phyloP scores from a whole-genome alignment of 306 rosid species.

The Clitoria ternatea region DNA sequence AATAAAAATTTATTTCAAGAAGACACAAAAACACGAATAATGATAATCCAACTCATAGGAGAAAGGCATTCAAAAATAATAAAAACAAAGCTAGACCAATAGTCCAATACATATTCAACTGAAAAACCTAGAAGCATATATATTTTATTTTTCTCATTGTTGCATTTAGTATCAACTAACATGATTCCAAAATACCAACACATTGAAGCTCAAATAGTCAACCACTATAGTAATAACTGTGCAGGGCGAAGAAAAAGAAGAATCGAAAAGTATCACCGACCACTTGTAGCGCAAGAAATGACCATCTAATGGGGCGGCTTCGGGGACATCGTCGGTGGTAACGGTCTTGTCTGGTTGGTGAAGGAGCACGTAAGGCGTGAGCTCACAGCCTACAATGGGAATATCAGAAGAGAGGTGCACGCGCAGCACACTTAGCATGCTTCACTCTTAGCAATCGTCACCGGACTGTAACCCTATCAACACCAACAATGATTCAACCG shows the following conservation, averaged over 20 bases:
- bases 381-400: slow-evolving; percentile 99
- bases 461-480: slow-evolving; percentile 38
- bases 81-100: not conserved
- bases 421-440: slow-evolving; percentile 99
- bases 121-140: not conserved
- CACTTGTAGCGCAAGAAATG: slow-evolving; percentile 92
- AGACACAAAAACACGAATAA: not conserved
- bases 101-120: not conserved
- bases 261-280: slow-evolving; percentile 36
- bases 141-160: not conserved
- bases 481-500: slow-evolving; percentile 23
- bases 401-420: slow-evolving; percentile 98
- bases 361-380: slow-evolving; percentile 91
- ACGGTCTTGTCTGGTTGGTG: slow-evolving; percentile 78
- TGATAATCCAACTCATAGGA: not conserved
- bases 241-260: not conserved
- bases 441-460: slow-evolving; percentile 58
- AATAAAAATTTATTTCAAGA: too few relatives aligned
- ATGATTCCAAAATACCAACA: not conserved
- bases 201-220: not conserved
- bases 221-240: too few relatives aligned
- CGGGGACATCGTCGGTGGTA: slow-evolving; percentile 74
- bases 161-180: not conserved
- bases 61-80: not conserved
- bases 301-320: slow-evolving; percentile 68